Evolutionary conservation across 2,329 filamentous ascomycete species (phyloP).

Genomic region (Stagonosporopsis chrysanthemi): DNA sequence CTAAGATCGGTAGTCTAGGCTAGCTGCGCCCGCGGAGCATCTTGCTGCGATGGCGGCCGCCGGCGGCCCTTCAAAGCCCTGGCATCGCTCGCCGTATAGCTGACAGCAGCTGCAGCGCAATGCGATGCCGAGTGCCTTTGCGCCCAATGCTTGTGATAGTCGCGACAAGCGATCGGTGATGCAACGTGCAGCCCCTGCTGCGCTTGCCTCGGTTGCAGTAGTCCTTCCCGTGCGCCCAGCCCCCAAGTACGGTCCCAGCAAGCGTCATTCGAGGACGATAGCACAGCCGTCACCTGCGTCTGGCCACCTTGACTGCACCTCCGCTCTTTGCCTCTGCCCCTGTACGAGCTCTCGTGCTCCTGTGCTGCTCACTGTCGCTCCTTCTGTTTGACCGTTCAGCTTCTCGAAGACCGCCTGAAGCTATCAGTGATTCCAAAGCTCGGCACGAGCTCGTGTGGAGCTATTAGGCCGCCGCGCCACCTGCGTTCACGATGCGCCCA

Average conservation of each 20-base stretch:
- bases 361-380: slow-evolving; percentile 5
- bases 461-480: slow-evolving; percentile 35
- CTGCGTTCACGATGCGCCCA: slow-evolving; percentile 44
- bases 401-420: neutral
- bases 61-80: no score
- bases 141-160: neutral
- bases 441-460: slow-evolving; percentile 23
- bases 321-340: slow-evolving; percentile 5
- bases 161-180: slow-evolving; percentile 6
- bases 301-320: slow-evolving; percentile 18
- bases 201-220: slow-evolving; percentile 19
- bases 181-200: slow-evolving; percentile 8
- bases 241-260: slow-evolving; percentile 14
- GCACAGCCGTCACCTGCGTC: slow-evolving; percentile 18
- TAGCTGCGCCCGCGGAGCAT: slow-evolving; percentile 4
- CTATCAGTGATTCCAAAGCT: slow-evolving; percentile 2
- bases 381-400: neutral
- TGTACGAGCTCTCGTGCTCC: slow-evolving; percentile 1
- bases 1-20: slow-evolving; percentile 1
- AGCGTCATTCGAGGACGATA: slow-evolving; percentile 21
- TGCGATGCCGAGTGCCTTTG: neutral
- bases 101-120: neutral
- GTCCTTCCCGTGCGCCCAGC: slow-evolving; percentile 14
- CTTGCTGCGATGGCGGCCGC: neutral
- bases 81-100: neutral